Percentiles rank a stretch among this genome's conserved stretches.
phyloP scores from a whole-genome alignment of 495 filamentous ascomycete genomes.

The Aspergillus funiculosus region DNA sequence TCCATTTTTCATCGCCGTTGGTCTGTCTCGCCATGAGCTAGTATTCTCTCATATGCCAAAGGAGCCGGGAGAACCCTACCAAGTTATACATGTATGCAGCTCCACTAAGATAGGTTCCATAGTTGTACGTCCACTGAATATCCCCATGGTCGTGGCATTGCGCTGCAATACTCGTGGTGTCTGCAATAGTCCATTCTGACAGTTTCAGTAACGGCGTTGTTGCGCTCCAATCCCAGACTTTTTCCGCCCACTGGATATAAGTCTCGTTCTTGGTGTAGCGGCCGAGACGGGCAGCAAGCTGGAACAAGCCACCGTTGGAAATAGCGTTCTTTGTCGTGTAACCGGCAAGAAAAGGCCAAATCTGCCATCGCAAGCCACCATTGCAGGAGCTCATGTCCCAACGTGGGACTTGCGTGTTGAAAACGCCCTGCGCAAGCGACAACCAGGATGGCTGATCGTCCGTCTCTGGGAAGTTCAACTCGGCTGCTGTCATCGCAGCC shows the following conservation, averaged over 20 bases:
- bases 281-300: constrained; percentile 69
- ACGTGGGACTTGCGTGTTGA: constrained; percentile 60
- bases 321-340: constrained; percentile 78
- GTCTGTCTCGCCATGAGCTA: too few species aligned
- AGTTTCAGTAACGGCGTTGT: constrained; percentile 49
- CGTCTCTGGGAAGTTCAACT: constrained; percentile 65
- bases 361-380: constrained; percentile 82
- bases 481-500: constrained; percentile 65
- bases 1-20: constrained; percentile 48
- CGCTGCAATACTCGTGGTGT: constrained; percentile 53
- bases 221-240: constrained; percentile 64
- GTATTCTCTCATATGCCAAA: constrained; percentile 8
- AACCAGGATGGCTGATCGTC: constrained; percentile 54
- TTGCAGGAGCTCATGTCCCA: constrained; percentile 65
- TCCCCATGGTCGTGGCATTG: constrained; percentile 56
- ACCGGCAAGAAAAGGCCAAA: constrained; percentile 73
- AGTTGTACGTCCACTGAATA: constrained; percentile 72
- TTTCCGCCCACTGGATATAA: constrained; percentile 69
- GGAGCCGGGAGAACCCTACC: constrained; percentile 28
- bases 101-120: constrained; percentile 66
- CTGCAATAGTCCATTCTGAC: constrained; percentile 53
- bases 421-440: constrained; percentile 51
- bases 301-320: constrained; percentile 74
- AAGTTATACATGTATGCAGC: constrained; percentile 74
- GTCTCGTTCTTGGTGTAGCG: constrained; percentile 71